These are phyloP conservation scores for Eucalyptus marginata DNA, from an alignment of 345 rosid genomes.

Conservation along the genomic window DNA sequence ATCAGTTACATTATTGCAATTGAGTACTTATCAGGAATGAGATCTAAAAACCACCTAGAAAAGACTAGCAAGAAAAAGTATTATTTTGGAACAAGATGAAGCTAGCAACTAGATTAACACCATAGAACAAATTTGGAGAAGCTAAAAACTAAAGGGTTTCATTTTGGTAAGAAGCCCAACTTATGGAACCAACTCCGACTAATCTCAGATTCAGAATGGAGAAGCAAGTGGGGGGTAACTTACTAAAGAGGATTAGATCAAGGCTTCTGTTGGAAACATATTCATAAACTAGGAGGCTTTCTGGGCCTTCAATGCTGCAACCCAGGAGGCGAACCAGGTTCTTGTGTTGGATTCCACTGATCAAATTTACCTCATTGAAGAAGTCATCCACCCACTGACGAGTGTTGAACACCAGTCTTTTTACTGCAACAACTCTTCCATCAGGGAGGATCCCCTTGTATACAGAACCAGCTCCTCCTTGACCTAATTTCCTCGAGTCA, in stretches of 20 bases:
- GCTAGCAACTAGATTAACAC: neutral
- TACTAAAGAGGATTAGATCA: conserved; percentile 1
- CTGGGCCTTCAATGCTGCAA: conserved; percentile 13
- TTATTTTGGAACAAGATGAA: neutral
- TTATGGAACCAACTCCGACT: neutral
- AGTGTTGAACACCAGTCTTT: conserved; percentile 4
- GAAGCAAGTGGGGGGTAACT: neutral
- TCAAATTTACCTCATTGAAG: conserved; percentile 9
- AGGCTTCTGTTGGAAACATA: conserved; percentile 6
- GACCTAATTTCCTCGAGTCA: neutral
- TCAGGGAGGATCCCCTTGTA: conserved; percentile 1
- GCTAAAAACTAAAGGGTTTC: neutral
- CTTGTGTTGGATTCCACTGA: conserved; percentile 10
- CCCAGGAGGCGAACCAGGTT: conserved; percentile 7
- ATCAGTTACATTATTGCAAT: neutral
- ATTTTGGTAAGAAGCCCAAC: neutral
- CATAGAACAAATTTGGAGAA: neutral
- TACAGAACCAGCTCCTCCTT: conserved; percentile 11
- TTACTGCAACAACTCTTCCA: conserved; percentile 5
- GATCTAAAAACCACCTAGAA: neutral
- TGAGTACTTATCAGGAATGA: neutral
- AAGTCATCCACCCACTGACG: conserved; percentile 8
- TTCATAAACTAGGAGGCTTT: conserved; percentile 9
- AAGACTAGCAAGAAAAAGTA: neutral
- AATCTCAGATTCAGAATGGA: neutral